Base-by-base conservation (phyloP, 2,329 filamentous ascomycete species). In the Elsinoe arachidis region DNA sequence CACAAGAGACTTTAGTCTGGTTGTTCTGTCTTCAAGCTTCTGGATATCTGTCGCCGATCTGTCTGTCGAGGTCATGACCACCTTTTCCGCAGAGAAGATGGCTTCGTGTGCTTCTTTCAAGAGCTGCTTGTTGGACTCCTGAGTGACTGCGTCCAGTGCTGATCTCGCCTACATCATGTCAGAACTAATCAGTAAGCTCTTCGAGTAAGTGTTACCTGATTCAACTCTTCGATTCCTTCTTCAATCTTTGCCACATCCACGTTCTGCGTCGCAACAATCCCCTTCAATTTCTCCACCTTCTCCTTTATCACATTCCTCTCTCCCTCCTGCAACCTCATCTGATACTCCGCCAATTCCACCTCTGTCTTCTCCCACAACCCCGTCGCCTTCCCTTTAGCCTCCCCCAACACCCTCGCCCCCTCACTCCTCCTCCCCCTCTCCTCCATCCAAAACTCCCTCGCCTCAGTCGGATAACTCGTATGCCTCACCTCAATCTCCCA, bases 401-500 rank as follows among this genome's bases (percentile, higher is more conserved):
- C 61, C 4, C 58, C 63, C 15, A 67, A 14, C 5, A 55, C 30
- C 26, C 43, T 55, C 23, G 52, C 38, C n/a, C 21, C 52, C 3
- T 49, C 56, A 33, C 41, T 53, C 35, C 60, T 46, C 47, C 57
- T 55, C 17, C 38, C 56, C 5, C 58, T 59, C 33, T 59, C 57
- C 44, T 65, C 60, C 26, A 61, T 59, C 69, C 69, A 71, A 58
- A 71, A 71, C 15, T 71, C 69, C 56, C 61, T 61, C n/a, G 65
- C 67, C 61, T 72, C 70, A 19, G 64, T 64, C 4, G 65, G 66
- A 61, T 72, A 72, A 23, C 64, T 68, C 5, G 70, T 72, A 6
- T 69, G 67, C 57, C 67, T 68, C 6, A 69, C 60, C 7, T 70
- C 69, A 23, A 72, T 62, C 62, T 72, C 70, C 70, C 70, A 72